Evolutionary conservation across 78 protist species (phyloP).

Genomic region (Chrysochromulina parva): DNA sequence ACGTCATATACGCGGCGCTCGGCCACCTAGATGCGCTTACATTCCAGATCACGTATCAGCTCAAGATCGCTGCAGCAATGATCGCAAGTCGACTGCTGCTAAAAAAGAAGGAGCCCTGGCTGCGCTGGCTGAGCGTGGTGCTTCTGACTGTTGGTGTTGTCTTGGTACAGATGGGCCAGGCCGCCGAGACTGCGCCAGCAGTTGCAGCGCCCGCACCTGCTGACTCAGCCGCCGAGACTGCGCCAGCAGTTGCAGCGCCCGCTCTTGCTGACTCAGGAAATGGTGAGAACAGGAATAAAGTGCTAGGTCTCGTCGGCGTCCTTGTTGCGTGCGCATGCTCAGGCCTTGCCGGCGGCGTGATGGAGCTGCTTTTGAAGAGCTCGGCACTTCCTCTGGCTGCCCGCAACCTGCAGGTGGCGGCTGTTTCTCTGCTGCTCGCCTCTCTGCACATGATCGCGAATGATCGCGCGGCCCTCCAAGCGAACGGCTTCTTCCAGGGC

Average conservation of each 20-base stretch:
- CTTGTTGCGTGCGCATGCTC: background rate
- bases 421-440: no score
- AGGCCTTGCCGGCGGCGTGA: background rate
- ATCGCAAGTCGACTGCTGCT: background rate
- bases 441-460: no score
- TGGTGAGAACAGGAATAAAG: background rate
- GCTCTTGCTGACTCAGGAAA: no score
- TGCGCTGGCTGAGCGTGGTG: background rate
- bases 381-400: background rate
- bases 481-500: background rate
- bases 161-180: background rate
- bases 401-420: background rate
- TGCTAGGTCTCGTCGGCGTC: background rate
- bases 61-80: background rate
- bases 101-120: background rate
- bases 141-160: background rate
- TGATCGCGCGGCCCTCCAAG: background rate
- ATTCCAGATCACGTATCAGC: slow-evolving; percentile 26
- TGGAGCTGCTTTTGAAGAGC: background rate
- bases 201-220: no score
- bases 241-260: no score
- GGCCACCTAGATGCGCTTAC: slow-evolving; percentile 65
- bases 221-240: no score
- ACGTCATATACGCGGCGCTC: slow-evolving; percentile 61
- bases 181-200: no score